phyloP scores from a whole-genome alignment of 1,284 basidiomycete genomes.

The Bondarzewia mesenterica region DNA sequence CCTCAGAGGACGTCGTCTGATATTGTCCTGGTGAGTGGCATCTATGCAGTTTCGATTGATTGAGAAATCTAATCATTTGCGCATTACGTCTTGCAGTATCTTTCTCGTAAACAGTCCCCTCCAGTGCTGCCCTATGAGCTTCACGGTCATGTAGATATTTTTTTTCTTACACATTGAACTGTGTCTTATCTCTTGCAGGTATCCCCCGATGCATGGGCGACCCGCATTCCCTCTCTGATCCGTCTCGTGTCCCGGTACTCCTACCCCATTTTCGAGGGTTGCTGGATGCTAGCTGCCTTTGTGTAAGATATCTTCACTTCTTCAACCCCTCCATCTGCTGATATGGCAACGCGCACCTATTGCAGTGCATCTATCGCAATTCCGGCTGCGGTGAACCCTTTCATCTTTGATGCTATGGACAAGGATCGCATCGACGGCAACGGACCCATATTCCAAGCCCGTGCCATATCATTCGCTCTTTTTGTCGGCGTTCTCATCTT shows the following conservation, averaged over 20 bases:
- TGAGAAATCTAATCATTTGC: not conserved
- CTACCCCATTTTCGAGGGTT: conserved; percentile 37
- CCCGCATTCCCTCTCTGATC: conserved; percentile 31
- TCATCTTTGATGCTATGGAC: conserved; percentile 24
- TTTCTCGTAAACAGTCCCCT: conserved; percentile 15
- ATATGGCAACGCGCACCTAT: too few species aligned
- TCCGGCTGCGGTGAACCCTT: conserved; percentile 32
- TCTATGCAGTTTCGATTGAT: not conserved
- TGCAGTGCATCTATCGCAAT: conserved; percentile 33
- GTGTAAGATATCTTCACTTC: conserved; percentile 22
- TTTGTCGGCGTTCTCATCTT: conserved; percentile 32
- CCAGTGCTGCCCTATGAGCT: conserved; percentile 22
- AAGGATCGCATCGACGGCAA: conserved; percentile 8
- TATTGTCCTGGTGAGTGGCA: not conserved
- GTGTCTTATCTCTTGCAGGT: conserved; percentile 23
- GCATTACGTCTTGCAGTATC: conserved; percentile 14
- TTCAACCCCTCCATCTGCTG: too few species aligned
- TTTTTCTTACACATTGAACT: not conserved
- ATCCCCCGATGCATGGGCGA: conserved; percentile 35
- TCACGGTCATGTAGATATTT: conserved; percentile 19
- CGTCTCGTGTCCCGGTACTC: conserved; percentile 33
- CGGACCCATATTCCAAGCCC: conserved; percentile 26
- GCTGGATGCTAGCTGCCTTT: conserved; percentile 32
- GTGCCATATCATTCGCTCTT: conserved; percentile 28
- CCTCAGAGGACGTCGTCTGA: not conserved